Evolutionary conservation across 2,329 filamentous ascomycete species (phyloP).

Genomic region (Aspergillus fructus): DNA sequence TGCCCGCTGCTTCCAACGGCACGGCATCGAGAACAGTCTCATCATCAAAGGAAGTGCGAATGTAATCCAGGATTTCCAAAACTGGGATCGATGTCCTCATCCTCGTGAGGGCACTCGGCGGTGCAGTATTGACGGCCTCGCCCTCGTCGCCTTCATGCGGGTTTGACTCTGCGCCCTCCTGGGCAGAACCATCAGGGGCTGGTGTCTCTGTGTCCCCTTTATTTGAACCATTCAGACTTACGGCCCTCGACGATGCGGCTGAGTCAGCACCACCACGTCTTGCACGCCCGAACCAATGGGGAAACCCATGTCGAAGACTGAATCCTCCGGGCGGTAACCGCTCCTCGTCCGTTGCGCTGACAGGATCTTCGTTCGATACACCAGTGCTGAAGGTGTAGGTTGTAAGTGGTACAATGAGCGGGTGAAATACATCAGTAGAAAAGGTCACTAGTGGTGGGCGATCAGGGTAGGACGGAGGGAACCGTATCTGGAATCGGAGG

Average conservation of each 20-base stretch:
- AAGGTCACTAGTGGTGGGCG: slow-evolving; percentile 84
- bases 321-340: slow-evolving; percentile 84
- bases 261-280: slow-evolving; percentile 43
- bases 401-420: slow-evolving; percentile 86
- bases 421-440: slow-evolving; percentile 90
- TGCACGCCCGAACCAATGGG: slow-evolving; percentile 76
- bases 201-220: background rate
- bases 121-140: background rate
- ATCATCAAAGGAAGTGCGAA: slow-evolving; percentile 78
- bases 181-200: background rate
- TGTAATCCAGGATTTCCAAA: slow-evolving; percentile 73
- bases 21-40: slow-evolving; percentile 74
- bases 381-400: slow-evolving; percentile 90
- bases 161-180: background rate
- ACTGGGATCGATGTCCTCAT: slow-evolving; percentile 52
- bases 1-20: slow-evolving; percentile 78
- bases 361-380: slow-evolving; percentile 70
- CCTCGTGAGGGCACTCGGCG: slow-evolving; percentile 18
- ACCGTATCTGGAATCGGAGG: slow-evolving; percentile 85
- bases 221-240: slow-evolving; percentile 41
- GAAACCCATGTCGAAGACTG: slow-evolving; percentile 86
- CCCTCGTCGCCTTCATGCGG: slow-evolving; percentile 2
- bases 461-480: slow-evolving; percentile 75
- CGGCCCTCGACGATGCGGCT: slow-evolving; percentile 40
- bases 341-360: slow-evolving; percentile 81